Base-by-base conservation (phyloP, 1,284 basidiomycete species). In the Fistulina hepatica region DNA sequence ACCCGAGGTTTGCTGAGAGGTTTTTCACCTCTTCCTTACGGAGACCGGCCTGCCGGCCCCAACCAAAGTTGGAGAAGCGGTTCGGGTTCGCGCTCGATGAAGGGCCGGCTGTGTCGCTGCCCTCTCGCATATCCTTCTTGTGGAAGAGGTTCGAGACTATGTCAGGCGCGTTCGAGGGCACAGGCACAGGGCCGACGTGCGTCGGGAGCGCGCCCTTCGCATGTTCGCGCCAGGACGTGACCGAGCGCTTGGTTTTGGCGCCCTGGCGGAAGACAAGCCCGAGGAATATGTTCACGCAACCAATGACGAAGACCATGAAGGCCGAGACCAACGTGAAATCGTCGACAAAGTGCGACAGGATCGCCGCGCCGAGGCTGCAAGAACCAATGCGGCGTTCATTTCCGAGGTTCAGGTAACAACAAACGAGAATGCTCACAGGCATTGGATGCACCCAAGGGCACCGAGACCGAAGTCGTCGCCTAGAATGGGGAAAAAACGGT, bases 221-320 rank as follows among this genome's bases (percentile, higher is more conserved):
- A 34, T 78, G 68, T n/a, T 68, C 64, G 24, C 73, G 69, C 75
- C 79, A 84, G 19, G 70, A 63, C 19, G 68, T 67, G 52, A 84
- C 61, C 4, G 75, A 76, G 16, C 83, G 76, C 45, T 72, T 75
- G 34, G 60, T 51, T 52, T 81, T 82, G 40, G 66, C 71, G 1
- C 55, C 60, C 48, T 74, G 69, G 42, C 77, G 73, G 69, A 82
- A 83, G 51, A 82, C 67, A 50, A 85, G 69, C 17, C 81, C 88
- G 33, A 80, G 66, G 42, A 90, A 56, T 44, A 88, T 77, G 66
- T 94, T 91, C 50, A 85, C 54, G 54, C 83, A 83, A 2, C 85
- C 88, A 37, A 92, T 54, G 33, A 86, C 67, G 61, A 93, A 92
- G 48, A 93, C 68, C 58, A 92, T 72, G 72, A 90, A 88, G 12